Conservation (phyloP, 192 early-diverging fungal genomes). For the Coemansia sp. region DNA sequence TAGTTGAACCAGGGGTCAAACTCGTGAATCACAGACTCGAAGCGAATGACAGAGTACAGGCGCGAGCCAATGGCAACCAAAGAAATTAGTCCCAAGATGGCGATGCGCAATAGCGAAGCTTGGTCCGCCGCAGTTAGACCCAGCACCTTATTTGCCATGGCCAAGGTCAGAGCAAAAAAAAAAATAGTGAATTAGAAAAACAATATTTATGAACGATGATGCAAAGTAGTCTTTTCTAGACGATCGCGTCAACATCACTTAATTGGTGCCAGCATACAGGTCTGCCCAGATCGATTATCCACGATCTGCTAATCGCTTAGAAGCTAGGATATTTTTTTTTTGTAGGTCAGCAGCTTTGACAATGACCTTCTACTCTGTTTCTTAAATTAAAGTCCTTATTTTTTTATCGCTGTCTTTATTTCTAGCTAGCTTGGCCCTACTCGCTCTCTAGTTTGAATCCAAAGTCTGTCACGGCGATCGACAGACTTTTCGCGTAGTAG, state of each 20-base stretch:
- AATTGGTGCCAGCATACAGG: not conserved
- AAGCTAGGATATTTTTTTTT: not conserved
- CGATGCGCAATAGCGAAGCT: conserved; percentile 73
- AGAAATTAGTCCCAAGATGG: conserved; percentile 88
- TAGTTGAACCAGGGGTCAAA: conserved; percentile 99
- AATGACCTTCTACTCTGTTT: not conserved
- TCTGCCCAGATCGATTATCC: not conserved
- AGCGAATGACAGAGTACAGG: conserved; percentile 97
- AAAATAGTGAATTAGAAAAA: not conserved
- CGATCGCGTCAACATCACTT: not conserved
- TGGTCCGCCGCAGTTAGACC: conserved; percentile 51
- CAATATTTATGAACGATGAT: not conserved
- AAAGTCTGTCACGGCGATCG: not conserved
- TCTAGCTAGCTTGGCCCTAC: not conserved
- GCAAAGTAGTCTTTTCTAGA: not conserved
- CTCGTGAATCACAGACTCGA: conserved; percentile 99
- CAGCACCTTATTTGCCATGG: conserved; percentile 46
- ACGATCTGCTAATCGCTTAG: not conserved
- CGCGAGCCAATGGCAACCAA: conserved; percentile 86
- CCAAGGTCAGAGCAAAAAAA: not conserved
- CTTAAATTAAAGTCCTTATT: not conserved
- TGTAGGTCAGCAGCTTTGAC: not conserved
- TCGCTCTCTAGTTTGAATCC: not conserved
- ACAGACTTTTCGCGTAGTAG: not conserved
- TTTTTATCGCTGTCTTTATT: not conserved